Conservation (phyloP, 192 early-diverging fungal species). For the Umbelopsis sp. region DNA sequence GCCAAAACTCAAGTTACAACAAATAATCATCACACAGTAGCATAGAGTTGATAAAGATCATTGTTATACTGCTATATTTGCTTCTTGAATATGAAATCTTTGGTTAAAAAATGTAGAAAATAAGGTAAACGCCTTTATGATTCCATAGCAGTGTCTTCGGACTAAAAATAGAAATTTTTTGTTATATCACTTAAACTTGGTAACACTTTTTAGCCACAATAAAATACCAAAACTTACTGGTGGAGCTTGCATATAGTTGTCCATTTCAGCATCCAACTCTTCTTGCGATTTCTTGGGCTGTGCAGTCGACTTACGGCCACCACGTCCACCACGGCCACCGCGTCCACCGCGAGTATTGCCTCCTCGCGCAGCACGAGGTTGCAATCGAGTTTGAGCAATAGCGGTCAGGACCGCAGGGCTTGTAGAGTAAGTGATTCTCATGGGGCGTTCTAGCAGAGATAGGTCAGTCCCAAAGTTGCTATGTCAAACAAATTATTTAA, state of each 20-base stretch:
- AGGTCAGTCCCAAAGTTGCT: not conserved
- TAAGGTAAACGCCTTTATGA: not conserved
- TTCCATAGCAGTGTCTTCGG: constrained; percentile 15
- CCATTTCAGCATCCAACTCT: constrained; percentile 62
- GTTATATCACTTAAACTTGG: not conserved
- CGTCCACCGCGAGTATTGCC: constrained; percentile 19
- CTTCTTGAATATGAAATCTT: too few species aligned
- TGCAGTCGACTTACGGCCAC: constrained; percentile 18
- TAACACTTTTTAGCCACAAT: not conserved
- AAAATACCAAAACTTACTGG: not conserved
- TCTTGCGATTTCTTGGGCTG: constrained; percentile 38
- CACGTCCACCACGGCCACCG: constrained; percentile 33
- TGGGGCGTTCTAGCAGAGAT: constrained; percentile 19
- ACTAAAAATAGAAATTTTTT: constrained; percentile 1
- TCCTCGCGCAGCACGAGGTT: constrained; percentile 20
- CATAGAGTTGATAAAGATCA: too few species aligned
- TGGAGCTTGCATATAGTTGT: constrained; percentile 51
- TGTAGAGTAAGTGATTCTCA: constrained; percentile 25
- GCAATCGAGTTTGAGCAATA: constrained; percentile 1
- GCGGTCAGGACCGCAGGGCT: not conserved
- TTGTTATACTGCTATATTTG: too few species aligned
- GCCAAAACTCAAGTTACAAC: too few species aligned
- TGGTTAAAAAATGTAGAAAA: too few species aligned
- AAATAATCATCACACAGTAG: too few species aligned
- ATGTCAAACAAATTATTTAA: not conserved